phyloP scores from a whole-genome alignment of 345 rosid species.

The Eutrema yunnanense region DNA sequence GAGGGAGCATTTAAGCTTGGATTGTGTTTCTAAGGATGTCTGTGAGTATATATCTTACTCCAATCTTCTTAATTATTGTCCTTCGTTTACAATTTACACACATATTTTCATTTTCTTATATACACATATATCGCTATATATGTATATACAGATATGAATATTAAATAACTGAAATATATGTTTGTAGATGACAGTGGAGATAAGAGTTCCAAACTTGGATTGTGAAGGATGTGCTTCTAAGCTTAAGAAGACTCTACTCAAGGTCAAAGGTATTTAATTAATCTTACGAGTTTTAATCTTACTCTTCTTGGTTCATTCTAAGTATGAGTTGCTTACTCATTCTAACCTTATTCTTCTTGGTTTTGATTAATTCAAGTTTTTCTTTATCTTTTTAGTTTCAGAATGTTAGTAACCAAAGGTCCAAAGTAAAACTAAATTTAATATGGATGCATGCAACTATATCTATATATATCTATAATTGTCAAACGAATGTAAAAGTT shows the following conservation, averaged over 20 bases:
- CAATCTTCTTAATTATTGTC: neutral
- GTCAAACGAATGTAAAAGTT: neutral
- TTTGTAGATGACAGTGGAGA: slow-evolving; percentile 62
- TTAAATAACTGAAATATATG: neutral
- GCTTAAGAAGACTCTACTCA: slow-evolving; percentile 74
- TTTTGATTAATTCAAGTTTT: neutral
- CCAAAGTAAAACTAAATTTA: neutral
- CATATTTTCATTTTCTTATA: neutral
- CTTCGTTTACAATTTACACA: neutral
- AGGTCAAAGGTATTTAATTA: slow-evolving; percentile 64
- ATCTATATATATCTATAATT: neutral
- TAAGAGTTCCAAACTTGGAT: slow-evolving; percentile 85
- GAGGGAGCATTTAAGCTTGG: slow-evolving; percentile 8
- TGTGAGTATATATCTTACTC: slow-evolving; percentile 34
- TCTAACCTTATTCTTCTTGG: neutral
- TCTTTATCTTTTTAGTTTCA: neutral
- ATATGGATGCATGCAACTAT: neutral
- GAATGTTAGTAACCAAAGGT: neutral
- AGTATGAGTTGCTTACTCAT: neutral
- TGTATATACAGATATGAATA: neutral
- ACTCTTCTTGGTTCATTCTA: neutral
- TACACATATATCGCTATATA: neutral
- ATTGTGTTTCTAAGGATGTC: slow-evolving; percentile 37
- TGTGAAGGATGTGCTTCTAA: slow-evolving; percentile 92
- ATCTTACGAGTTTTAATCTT: neutral